These are phyloP conservation scores for slime mould (Dictyostelium discoideum) DNA, from an alignment of 78 protist species.

Conservation along the genomic window dicty_2.7 NC_007088.5:6273501-6274000, in stretches of 20 bases:
- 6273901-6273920: not conserved
- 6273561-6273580: not conserved
- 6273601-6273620: slow-evolving; percentile 7
- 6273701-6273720: not conserved
- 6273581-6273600: not conserved
- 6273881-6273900: slow-evolving; percentile 12
- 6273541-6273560: not conserved
- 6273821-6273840: not conserved
- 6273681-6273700: not conserved
- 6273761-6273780: not conserved
- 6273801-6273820: not conserved
- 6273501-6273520: not conserved
- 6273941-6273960: slow-evolving; percentile 16
- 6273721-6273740: not conserved
- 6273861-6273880: not conserved
- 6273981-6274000: not conserved
- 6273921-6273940: not conserved
- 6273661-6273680: not conserved
- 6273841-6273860: not conserved
- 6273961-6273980: not conserved
- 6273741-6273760: slow-evolving; percentile 6
- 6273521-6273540: too few species aligned
- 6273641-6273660: not conserved
- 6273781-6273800: not conserved
- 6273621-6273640: not conserved